These are phyloP conservation scores for Triticum monococcum DNA, from an alignment of 176 grass and related monocot species.

Conservation along the genomic window DNA sequence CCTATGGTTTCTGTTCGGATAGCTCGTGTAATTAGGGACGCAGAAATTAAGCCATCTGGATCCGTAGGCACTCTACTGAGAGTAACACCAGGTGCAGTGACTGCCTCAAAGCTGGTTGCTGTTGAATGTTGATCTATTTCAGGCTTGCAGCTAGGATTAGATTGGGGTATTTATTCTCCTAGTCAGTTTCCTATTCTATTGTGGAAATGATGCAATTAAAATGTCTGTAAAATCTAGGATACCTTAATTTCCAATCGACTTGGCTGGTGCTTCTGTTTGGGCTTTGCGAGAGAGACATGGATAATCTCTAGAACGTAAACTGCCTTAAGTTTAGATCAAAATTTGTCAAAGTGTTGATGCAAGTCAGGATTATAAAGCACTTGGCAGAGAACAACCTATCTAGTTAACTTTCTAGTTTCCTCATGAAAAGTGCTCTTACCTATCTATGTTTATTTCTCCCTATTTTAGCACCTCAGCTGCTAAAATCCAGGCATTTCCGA, in stretches of 20 bases:
- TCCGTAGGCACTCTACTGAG: no score
- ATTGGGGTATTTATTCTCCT: neutral
- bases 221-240: neutral
- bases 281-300: neutral
- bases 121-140: neutral
- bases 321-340: neutral
- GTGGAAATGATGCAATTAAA: neutral
- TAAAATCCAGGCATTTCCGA: neutral
- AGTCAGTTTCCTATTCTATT: neutral
- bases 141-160: neutral
- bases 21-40: neutral
- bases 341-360: neutral
- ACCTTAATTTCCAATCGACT: neutral
- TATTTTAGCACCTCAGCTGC: no score
- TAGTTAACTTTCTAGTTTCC: no score
- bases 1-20: constrained; percentile 8
- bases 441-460: neutral
- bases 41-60: neutral
- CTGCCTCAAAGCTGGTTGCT: neutral
- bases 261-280: neutral
- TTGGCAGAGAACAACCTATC: neutral
- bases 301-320: neutral
- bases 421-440: neutral
- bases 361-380: neutral
- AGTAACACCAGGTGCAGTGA: no score